Evolutionary conservation across 2,329 filamentous ascomycete genomes (phyloP).

Genomic region (Monilinia fructicola): DNA sequence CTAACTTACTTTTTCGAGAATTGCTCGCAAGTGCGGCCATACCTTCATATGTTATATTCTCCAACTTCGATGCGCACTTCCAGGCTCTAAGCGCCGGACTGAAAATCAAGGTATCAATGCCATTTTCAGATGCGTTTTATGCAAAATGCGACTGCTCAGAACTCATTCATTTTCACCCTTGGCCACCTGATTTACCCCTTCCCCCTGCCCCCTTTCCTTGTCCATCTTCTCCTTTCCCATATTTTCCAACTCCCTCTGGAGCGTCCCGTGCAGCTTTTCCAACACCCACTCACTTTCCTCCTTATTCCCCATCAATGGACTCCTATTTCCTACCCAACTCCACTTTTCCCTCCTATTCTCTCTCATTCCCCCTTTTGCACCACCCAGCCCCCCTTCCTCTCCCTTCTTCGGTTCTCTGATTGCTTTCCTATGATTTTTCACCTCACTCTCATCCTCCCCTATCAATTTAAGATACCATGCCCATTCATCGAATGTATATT

Average conservation of each 20-base stretch:
- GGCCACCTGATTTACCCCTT: not conserved
- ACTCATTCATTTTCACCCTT: not conserved
- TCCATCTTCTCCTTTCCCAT: constrained; percentile 33
- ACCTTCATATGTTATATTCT: not conserved
- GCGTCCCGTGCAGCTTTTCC: constrained; percentile 57
- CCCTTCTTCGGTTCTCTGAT: constrained; percentile 24
- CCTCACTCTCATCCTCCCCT: constrained; percentile 59
- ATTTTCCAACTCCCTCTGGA: constrained; percentile 45
- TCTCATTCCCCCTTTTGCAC: constrained; percentile 36
- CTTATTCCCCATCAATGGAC: constrained; percentile 67
- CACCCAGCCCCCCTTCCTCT: constrained; percentile 27
- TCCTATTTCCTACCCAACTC: constrained; percentile 72
- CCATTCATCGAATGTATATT: constrained; percentile 83
- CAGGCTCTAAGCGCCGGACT: not conserved
- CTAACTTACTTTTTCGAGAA: too few relatives aligned
- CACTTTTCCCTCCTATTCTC: constrained; percentile 47
- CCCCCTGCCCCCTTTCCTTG: not conserved
- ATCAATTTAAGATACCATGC: constrained; percentile 79
- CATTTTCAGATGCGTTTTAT: not conserved
- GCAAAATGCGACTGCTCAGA: not conserved
- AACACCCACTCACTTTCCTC: constrained; percentile 73
- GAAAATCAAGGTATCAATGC: not conserved
- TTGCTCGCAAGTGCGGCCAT: too few relatives aligned
- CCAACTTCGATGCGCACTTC: not conserved
- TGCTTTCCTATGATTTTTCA: constrained; percentile 50